phyloP scores from a whole-genome alignment of 2,329 filamentous ascomycete genomes.

The Monosporascus sp. region DNA sequence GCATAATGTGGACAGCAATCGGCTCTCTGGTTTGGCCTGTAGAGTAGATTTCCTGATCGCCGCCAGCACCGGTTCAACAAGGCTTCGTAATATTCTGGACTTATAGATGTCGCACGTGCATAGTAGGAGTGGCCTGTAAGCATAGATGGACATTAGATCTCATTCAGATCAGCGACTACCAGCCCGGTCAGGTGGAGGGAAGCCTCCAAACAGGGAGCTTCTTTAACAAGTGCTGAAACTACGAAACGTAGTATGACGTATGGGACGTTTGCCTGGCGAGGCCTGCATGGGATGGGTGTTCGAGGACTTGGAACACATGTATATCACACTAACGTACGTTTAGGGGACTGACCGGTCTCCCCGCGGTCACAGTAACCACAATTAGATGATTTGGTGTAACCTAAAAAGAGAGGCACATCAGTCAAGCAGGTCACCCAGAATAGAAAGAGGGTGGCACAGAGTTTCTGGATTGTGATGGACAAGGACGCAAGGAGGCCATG shows the following conservation, averaged over 20 bases:
- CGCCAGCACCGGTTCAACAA: slow-evolving; percentile 75
- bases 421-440: neutral
- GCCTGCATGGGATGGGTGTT: neutral
- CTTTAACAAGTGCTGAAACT: neutral
- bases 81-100: slow-evolving; percentile 62
- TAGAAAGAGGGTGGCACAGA: neutral
- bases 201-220: neutral
- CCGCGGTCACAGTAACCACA: slow-evolving; percentile 49
- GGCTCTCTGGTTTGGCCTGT: slow-evolving; percentile 70
- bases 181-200: slow-evolving; percentile 10
- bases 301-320: slow-evolving; percentile 7
- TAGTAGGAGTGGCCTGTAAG: slow-evolving; percentile 67
- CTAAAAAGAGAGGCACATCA: slow-evolving; percentile 25
- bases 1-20: slow-evolving; percentile 94
- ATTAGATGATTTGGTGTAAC: slow-evolving; percentile 46
- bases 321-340: slow-evolving; percentile 34
- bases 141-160: slow-evolving; percentile 19
- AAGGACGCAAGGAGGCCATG: neutral
- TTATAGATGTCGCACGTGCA: slow-evolving; percentile 55
- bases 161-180: slow-evolving; percentile 17
- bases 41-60: slow-evolving; percentile 65
- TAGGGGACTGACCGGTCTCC: slow-evolving; percentile 44
- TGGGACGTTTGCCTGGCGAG: neutral
- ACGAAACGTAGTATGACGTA: neutral
- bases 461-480: neutral